Base-by-base conservation (phyloP, 225 moss, liverwort and hornwort species). In the Sphagnum contortum region DNA sequence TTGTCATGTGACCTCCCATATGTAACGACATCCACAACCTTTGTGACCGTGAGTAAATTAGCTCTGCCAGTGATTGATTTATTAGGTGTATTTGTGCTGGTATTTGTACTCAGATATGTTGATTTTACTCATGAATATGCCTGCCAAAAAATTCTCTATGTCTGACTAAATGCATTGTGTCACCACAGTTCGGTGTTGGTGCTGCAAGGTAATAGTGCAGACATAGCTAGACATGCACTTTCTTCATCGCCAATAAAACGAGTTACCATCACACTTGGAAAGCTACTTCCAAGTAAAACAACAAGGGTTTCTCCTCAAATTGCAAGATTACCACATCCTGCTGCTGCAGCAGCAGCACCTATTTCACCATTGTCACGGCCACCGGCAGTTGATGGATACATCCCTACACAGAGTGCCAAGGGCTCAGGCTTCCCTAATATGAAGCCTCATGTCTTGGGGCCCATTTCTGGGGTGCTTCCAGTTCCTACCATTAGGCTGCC, bases 151-250 rank as follows among this genome's bases (percentile, higher is more conserved):
- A 0, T 29, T 29, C 29, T 29, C 29, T 29, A 29, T 29, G 29
- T 29, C 29, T 29, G 29, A 29, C 29, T 29, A 29, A 29, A 29
- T 29, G 29, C 29, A 29, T 0, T 29, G 29, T 29, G 29, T 29
- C 29, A 29, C 29, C 29, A 29, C 86, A 86, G 86, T 12, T 82
- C 86, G 3, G 77, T 82, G 7, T 68, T 86, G 73, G 79, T 80
- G 45, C 60, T 82, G 3, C 82, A 86, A 73, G 72, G 77, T 50
- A 82, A 76, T 68, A 86, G 86, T 66, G 79, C 79, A 45, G 86
- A 86, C 45, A 48, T 77, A 54, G 79, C 86, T 46, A 82, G 72
- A 69, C 81, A 77, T 52, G 70, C 82, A 57, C 68, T 86, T n/a
- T 47, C 72, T 57, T 57, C 77, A 0, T 70, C 79, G 49, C 62